Evolutionary conservation across 179 eudicot genomes (phyloP).

Genomic region (Sideroxylon spinosum): DNA sequence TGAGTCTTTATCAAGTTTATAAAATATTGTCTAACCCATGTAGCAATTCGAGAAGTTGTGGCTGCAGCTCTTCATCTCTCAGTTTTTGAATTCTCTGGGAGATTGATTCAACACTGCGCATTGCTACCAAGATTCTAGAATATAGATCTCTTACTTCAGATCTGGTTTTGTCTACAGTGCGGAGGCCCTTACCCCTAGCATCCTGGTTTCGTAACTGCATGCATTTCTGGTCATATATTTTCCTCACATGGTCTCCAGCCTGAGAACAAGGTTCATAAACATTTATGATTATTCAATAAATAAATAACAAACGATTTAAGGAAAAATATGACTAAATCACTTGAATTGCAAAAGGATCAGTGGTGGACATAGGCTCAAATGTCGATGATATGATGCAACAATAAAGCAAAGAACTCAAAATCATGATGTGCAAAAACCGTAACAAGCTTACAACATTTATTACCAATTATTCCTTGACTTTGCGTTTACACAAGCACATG

Average conservation of each 20-base stretch:
- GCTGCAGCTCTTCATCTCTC: conserved; percentile 64
- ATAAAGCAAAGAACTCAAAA: too few relatives aligned
- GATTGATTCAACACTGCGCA: conserved; percentile 42
- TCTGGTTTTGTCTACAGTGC: conserved; percentile 28
- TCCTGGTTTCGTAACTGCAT: conserved; percentile 32
- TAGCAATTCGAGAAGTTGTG: conserved; percentile 50
- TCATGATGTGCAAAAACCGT: not conserved
- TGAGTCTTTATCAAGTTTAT: not conserved
- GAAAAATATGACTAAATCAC: too few relatives aligned
- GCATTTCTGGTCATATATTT: conserved; percentile 39
- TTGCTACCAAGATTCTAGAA: conserved; percentile 36
- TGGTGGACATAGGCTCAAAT: too few relatives aligned
- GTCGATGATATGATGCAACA: too few relatives aligned
- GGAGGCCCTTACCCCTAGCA: conserved; percentile 21
- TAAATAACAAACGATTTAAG: not conserved
- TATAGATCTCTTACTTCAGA: conserved; percentile 35
- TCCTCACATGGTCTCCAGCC: conserved; percentile 46
- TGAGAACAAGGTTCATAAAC: conserved; percentile 11
- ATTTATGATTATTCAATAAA: not conserved
- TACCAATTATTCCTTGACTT: not conserved
- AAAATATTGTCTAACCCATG: conserved; percentile 38
- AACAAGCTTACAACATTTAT: not conserved
- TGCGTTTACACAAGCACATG: too few relatives aligned
- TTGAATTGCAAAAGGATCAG: too few relatives aligned
- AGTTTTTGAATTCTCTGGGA: conserved; percentile 44